These are phyloP conservation scores for Dentipellis sp. DNA, from an alignment of 768 basidiomycete species.

Conservation along the genomic window DNA sequence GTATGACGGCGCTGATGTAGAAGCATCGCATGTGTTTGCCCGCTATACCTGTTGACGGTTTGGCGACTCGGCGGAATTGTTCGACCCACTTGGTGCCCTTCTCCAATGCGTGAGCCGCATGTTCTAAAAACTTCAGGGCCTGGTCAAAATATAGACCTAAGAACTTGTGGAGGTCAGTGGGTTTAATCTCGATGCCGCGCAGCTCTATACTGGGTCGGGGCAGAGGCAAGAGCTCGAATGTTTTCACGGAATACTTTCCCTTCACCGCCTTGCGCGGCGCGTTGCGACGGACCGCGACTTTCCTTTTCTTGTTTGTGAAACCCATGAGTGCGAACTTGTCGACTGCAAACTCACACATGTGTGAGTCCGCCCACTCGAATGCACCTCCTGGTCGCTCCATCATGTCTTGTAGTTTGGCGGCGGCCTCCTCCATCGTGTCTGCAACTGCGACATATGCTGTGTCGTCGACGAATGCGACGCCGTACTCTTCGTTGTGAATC, in stretches of 20 bases:
- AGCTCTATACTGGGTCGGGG: slow-evolving; percentile 9
- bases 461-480: slow-evolving; percentile 12
- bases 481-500: not conserved
- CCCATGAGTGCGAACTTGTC: no score
- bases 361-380: slow-evolving; percentile 19
- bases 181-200: slow-evolving; percentile 10
- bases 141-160: slow-evolving; percentile 24
- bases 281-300: not conserved
- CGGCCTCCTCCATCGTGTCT: slow-evolving; percentile 9
- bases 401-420: slow-evolving; percentile 7
- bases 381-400: slow-evolving; percentile 8
- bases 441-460: slow-evolving; percentile 2
- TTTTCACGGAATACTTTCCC: not conserved
- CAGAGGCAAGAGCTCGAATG: no score
- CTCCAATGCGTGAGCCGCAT: slow-evolving; percentile 9
- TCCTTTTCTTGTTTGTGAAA: not conserved
- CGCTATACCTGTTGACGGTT: slow-evolving; percentile 14
- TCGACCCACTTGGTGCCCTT: slow-evolving; percentile 18
- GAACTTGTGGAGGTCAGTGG: slow-evolving; percentile 15
- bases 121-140: slow-evolving; percentile 18
- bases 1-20: slow-evolving; percentile 19
- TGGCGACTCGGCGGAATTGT: slow-evolving; percentile 16
- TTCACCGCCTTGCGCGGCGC: not conserved
- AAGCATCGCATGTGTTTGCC: slow-evolving; percentile 13
- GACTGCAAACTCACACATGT: slow-evolving; percentile 19